Conservation (phyloP, 106 monocot species). For the Xerophyta viscosa region DNA sequence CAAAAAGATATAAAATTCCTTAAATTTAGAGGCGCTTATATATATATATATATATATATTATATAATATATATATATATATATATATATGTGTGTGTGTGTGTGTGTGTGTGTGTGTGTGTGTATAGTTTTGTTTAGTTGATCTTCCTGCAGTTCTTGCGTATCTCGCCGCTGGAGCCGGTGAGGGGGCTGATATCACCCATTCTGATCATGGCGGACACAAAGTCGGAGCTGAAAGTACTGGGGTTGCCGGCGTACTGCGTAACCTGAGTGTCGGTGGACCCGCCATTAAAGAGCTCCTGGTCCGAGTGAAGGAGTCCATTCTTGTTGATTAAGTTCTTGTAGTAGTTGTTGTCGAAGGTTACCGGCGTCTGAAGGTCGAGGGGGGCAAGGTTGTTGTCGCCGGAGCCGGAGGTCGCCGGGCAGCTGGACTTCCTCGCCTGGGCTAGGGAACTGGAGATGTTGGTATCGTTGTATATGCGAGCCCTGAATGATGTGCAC, state of each 20-base stretch:
- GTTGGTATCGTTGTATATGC: constrained; percentile 54
- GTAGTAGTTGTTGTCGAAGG: constrained; percentile 70
- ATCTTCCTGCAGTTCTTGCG: constrained; percentile 70
- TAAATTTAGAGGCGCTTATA: too few relatives aligned
- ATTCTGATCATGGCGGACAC: constrained; percentile 72
- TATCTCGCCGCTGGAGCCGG: constrained; percentile 64
- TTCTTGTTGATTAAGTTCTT: constrained; percentile 53
- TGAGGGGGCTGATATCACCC: constrained; percentile 76
- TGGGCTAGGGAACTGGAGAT: constrained; percentile 23
- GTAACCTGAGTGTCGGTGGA: constrained; percentile 49
- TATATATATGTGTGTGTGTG: too few relatives aligned
- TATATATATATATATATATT: too few relatives aligned
- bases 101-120: too few relatives aligned
- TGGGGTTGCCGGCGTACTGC: constrained; percentile 30
- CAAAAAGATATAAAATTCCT: too few relatives aligned
- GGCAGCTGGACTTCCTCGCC: constrained; percentile 24
- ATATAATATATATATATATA: too few relatives aligned
- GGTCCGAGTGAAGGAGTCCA: constrained; percentile 85
- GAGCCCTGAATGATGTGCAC: constrained; percentile 36
- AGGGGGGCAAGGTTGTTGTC: constrained; percentile 49
- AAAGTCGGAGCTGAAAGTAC: constrained; percentile 56
- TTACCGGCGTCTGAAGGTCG: constrained; percentile 28
- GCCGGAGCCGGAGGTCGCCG: constrained; percentile 17
- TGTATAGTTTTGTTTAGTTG: constrained; percentile 21
- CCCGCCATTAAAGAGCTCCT: constrained; percentile 63